These are phyloP conservation scores for Funneliformis caledonium DNA, from an alignment of 371 early-diverging fungal species.

Conservation along the genomic window DNA sequence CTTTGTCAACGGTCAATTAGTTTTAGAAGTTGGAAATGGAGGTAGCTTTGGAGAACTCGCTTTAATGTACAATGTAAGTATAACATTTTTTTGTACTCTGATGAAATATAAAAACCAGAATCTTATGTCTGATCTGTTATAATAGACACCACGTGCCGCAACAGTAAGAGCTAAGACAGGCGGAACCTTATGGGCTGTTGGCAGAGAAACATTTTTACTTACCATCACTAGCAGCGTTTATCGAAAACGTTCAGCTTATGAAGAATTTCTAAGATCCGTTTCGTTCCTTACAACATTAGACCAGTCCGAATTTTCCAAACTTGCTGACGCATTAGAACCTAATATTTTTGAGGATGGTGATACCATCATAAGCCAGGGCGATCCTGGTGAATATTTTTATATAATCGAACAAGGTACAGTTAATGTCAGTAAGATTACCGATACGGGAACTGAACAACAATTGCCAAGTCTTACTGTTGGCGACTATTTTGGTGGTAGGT, in stretches of 20 bases:
- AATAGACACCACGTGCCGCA: constrained; percentile 78
- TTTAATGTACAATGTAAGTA: constrained; percentile 79
- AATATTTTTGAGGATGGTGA: constrained; percentile 69
- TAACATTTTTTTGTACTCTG: background rate
- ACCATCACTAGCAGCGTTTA: constrained; percentile 79
- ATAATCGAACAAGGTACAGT: constrained; percentile 93
- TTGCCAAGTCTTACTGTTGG: constrained; percentile 74
- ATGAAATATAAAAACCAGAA: background rate
- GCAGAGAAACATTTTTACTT: constrained; percentile 78
- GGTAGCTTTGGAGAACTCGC: constrained; percentile 91
- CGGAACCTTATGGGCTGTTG: constrained; percentile 82
- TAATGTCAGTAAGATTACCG: constrained; percentile 72
- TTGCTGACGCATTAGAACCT: constrained; percentile 83
- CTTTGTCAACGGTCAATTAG: constrained; percentile 55
- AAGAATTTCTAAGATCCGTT: constrained; percentile 74
- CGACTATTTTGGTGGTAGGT: constrained; percentile 88
- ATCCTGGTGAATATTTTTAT: constrained; percentile 69
- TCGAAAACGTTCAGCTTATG: constrained; percentile 79
- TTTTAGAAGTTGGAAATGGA: constrained; percentile 65
- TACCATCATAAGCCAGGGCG: constrained; percentile 73
- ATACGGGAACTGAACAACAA: constrained; percentile 63
- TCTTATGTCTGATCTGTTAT: background rate
- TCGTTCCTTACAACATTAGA: constrained; percentile 69
- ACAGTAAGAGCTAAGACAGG: constrained; percentile 73
- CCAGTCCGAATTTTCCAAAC: constrained; percentile 75